phyloP scores from a whole-genome alignment of 2,329 filamentous ascomycete genomes.

The Leptographium flavum region DNA sequence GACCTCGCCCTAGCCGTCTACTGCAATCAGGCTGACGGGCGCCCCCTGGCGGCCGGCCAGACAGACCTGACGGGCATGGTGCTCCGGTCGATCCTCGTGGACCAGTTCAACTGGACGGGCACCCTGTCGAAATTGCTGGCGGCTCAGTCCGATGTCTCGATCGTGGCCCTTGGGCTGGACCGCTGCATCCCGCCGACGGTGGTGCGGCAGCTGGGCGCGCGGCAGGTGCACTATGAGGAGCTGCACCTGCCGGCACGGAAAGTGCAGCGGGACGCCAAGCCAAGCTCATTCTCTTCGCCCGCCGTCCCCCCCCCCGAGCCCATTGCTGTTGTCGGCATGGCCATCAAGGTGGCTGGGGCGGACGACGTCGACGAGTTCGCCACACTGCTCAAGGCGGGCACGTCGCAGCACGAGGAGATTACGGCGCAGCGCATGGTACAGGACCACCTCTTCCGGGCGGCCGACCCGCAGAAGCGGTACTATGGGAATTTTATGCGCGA shows the following conservation, averaged over 20 bases:
- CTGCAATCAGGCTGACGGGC: conserved; percentile 5
- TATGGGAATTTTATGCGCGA: conserved; percentile 16
- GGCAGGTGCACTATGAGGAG: conserved; percentile 13
- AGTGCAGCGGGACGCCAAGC: background rate
- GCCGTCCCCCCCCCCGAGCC: background rate
- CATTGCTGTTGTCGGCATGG: conserved; percentile 24
- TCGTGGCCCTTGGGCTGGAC: conserved; percentile 23
- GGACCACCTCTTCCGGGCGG: conserved; percentile 12
- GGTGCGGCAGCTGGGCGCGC: background rate
- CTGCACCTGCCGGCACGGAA: conserved; percentile 10
- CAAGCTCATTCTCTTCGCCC: background rate
- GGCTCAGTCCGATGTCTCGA: conserved; percentile 4
- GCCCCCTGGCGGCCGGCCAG: conserved; percentile 2
- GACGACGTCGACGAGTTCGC: conserved; percentile 20
- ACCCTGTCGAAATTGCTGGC: conserved; percentile 13
- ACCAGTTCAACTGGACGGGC: conserved; percentile 21
- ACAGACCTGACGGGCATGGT: conserved; percentile 17
- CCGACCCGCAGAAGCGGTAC: conserved; percentile 11
- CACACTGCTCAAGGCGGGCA: conserved; percentile 15
- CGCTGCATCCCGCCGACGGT: conserved; percentile 18
- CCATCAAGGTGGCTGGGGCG: conserved; percentile 19
- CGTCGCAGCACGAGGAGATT: conserved; percentile 18
- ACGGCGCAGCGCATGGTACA: conserved; percentile 7
- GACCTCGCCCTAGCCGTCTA: conserved; percentile 14
- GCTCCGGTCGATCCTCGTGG: conserved; percentile 18